Percentiles rank a stretch among this genome's conserved stretches.
Evolutionary conservation across 2,329 filamentous ascomycete genomes (phyloP).

Genomic region (Verticillium longisporum): DNA sequence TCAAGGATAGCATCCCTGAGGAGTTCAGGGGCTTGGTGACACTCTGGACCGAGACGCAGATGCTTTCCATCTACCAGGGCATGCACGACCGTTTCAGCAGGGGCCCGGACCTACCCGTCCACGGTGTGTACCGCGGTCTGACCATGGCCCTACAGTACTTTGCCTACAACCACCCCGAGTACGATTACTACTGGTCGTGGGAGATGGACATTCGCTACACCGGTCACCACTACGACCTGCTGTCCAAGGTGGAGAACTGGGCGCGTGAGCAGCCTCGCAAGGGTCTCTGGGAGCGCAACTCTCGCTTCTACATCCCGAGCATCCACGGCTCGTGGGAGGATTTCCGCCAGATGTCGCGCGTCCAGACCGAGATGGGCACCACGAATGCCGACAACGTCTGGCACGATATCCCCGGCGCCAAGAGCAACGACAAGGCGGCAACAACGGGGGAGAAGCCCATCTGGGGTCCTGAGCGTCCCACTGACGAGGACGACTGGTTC

Average conservation of each 20-base stretch:
- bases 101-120: constrained; percentile 66
- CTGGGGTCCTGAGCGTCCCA: constrained; percentile 77
- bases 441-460: constrained; percentile 34
- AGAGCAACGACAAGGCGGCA: neutral
- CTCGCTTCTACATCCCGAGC: constrained; percentile 69
- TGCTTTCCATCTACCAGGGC: constrained; percentile 83
- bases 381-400: constrained; percentile 61
- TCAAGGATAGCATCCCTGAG: constrained; percentile 62
- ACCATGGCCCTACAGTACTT: constrained; percentile 96
- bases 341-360: constrained; percentile 69
- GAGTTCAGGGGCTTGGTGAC: constrained; percentile 88
- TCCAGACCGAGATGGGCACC: constrained; percentile 66
- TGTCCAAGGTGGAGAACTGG: constrained; percentile 65
- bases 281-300: constrained; percentile 74
- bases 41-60: constrained; percentile 90
- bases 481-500: constrained; percentile 63
- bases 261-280: constrained; percentile 68
- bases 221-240: constrained; percentile 74
- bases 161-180: constrained; percentile 79
- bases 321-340: constrained; percentile 76
- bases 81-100: constrained; percentile 69
- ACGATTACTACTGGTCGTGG: constrained; percentile 91
- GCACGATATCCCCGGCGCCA: constrained; percentile 40
- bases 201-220: constrained; percentile 91
- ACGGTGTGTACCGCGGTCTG: constrained; percentile 86